Evolutionary conservation across 208 protist genomes (phyloP), one percentile per base, ranked within the genome.

Genomic region (Leishmania lainsoni): DNA sequence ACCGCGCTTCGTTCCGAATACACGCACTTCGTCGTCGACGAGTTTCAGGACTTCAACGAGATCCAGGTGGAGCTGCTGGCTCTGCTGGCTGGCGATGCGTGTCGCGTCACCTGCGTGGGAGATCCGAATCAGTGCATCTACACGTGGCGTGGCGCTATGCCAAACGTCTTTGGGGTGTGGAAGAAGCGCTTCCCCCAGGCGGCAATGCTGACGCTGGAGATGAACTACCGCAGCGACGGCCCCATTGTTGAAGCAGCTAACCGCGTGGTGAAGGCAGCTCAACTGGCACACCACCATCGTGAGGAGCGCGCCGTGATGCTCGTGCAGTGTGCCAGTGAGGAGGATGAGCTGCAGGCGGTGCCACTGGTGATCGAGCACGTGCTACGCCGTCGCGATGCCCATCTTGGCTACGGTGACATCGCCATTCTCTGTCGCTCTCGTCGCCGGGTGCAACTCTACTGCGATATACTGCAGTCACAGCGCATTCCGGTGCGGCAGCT

Each of bases 61-160:
- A 86, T 98, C 26, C 94, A 98, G 84, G 81, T 96, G 48, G 93
- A 98, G 79, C 90, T 95, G 74, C 81, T 96, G 16, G 92, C 93
- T 2, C 88, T 94, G 42, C 84, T 98, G 48, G 94, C 92, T 2
- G 94, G 93, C 9, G 91, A 95, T 39, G 89, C 68, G 35, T 96
- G 93, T 58, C 93, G 91, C 16, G 94, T 96, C 72, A 96, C 94
- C 35, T 98, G 94, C 61, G 93, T 98, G 6, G 94, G 94, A 1
- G 93, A 98, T 80, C 94, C 94, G 0, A 93, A 96, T 75, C 94
- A 98, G 81, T 95, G 93, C 86, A 98, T 98, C 85, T 98, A 98
- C 87, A 85, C 85, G 42, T 98, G 91, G 91, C 86, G 94, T n/a
- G 94, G 94, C 22, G 94, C 94, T 51, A 83, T 94, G 73, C 85